Evolutionary conservation across 2,329 filamentous ascomycete species (phyloP).

Genomic region (Zasmidium citrigriseum): DNA sequence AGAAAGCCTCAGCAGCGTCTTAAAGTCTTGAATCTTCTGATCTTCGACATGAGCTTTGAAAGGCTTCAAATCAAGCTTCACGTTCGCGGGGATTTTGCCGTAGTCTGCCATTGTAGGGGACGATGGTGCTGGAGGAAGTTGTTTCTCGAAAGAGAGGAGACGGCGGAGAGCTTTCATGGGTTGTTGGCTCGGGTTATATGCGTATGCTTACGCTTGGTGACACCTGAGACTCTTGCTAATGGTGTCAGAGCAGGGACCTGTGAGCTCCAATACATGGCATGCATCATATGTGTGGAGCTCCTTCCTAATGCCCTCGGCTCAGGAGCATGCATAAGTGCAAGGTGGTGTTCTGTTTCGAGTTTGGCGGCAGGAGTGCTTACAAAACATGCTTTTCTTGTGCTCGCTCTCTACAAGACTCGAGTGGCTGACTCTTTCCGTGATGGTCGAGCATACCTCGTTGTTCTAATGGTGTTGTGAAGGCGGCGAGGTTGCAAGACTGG

Average conservation of each 20-base stretch:
- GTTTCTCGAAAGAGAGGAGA: constrained; percentile 18
- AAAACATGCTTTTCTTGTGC: no score
- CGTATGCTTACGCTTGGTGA: neutral
- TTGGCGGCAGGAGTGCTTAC: no score
- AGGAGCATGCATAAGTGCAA: no score
- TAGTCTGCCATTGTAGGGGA: constrained; percentile 22
- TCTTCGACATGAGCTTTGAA: constrained; percentile 49
- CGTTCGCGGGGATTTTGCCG: constrained; percentile 37
- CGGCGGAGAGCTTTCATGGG: constrained; percentile 19
- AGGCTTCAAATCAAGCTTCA: constrained; percentile 40
- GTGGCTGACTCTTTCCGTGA: no score
- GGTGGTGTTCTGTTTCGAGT: no score
- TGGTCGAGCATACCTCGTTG: no score
- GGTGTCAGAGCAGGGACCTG: neutral
- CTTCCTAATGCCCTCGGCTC: no score
- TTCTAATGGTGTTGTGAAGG: no score
- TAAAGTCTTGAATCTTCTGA: constrained; percentile 47
- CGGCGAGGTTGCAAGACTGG: no score
- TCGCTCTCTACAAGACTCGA: no score
- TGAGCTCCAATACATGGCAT: no score
- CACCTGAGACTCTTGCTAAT: neutral
- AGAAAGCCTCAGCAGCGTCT: constrained; percentile 49
- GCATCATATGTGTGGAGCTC: no score
- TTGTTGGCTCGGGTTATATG: neutral
- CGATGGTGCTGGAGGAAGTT: constrained; percentile 9